A percentile compares a stretch with the other conserved stretches of the same genome.
Conservation (phyloP, 1,139 yeast genomes). For the Nadsonia commutata region DNA sequence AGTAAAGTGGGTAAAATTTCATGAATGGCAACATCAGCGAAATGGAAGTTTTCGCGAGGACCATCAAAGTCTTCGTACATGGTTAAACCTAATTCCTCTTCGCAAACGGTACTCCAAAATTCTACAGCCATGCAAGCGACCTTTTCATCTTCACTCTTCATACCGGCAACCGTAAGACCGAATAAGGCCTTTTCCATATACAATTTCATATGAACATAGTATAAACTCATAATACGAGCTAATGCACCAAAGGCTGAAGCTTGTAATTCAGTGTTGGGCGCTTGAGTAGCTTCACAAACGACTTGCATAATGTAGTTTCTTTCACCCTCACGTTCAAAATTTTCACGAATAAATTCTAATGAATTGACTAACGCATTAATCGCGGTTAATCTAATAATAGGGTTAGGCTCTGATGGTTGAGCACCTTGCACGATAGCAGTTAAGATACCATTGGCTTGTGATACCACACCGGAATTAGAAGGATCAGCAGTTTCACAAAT, state of each 20-base stretch:
- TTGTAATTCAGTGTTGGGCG: slow-evolving; percentile 66
- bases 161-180: slow-evolving; percentile 73
- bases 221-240: slow-evolving; percentile 80
- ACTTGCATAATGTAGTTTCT: slow-evolving; percentile 96
- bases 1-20: slow-evolving; percentile 83
- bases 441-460: slow-evolving; percentile 82
- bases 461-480: slow-evolving; percentile 56
- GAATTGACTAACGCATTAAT: slow-evolving; percentile 84
- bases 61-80: slow-evolving; percentile 18
- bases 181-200: slow-evolving; percentile 96
- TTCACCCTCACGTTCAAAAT: slow-evolving; percentile 88
- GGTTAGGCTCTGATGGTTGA: slow-evolving; percentile 61
- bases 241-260: slow-evolving; percentile 94
- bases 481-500: slow-evolving; percentile 94
- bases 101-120: slow-evolving; percentile 96
- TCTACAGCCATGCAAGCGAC: slow-evolving; percentile 98
- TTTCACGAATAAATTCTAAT: slow-evolving; percentile 71
- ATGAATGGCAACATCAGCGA: slow-evolving; percentile 69
- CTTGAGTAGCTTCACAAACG: slow-evolving; percentile 95
- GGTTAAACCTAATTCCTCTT: slow-evolving; percentile 68
- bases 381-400: slow-evolving; percentile 73
- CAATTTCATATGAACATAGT: slow-evolving; percentile 78
- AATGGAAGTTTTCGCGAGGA: slow-evolving; percentile 35
- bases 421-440: slow-evolving; percentile 97
- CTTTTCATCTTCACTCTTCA: slow-evolving; percentile 73